Evolutionary conservation across 768 basidiomycete genomes (phyloP).

Genomic region (Rhodotorula kratochvilovae): DNA sequence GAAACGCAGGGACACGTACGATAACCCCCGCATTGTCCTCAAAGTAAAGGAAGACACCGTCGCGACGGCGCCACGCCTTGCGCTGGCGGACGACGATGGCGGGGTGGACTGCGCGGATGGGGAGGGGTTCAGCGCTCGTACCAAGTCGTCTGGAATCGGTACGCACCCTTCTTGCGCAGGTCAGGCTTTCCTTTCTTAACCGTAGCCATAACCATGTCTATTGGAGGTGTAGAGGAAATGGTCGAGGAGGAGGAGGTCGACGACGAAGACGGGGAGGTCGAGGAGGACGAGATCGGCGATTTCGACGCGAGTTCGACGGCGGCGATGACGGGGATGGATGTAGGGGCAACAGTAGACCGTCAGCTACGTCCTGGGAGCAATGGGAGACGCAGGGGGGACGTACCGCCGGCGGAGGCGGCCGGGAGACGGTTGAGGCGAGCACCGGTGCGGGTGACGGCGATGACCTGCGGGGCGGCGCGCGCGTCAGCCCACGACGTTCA

Average conservation of each 20-base stretch:
- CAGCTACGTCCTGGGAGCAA: not conserved
- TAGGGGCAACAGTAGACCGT: not conserved
- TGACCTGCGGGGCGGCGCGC: slow-evolving; percentile 52
- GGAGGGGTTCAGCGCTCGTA: slow-evolving; percentile 60
- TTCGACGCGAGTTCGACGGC: not conserved
- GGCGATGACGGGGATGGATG: not conserved
- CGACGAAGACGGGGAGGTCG: not conserved
- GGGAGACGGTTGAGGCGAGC: slow-evolving; percentile 95
- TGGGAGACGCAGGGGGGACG: not conserved
- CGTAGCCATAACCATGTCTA: not conserved
- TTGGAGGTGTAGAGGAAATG: too few species aligned
- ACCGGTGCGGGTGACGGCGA: slow-evolving; percentile 92
- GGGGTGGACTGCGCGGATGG: slow-evolving; percentile 2
- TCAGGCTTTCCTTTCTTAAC: slow-evolving; percentile 99
- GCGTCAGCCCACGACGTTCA: not conserved
- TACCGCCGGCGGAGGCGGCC: slow-evolving; percentile 59
- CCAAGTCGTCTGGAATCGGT: too few species aligned
- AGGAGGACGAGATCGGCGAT: too few species aligned
- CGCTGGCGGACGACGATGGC: slow-evolving; percentile 85
- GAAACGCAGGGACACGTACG: not conserved
- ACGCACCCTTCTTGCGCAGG: slow-evolving; percentile 98
- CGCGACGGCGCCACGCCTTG: slow-evolving; percentile 95
- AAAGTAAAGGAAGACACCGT: slow-evolving; percentile 85
- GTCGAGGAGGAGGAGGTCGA: too few species aligned
- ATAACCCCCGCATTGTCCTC: slow-evolving; percentile 65